Evolutionary conservation across 2,329 filamentous ascomycete genomes (phyloP).

Genomic region (Epichloe festucae): DNA sequence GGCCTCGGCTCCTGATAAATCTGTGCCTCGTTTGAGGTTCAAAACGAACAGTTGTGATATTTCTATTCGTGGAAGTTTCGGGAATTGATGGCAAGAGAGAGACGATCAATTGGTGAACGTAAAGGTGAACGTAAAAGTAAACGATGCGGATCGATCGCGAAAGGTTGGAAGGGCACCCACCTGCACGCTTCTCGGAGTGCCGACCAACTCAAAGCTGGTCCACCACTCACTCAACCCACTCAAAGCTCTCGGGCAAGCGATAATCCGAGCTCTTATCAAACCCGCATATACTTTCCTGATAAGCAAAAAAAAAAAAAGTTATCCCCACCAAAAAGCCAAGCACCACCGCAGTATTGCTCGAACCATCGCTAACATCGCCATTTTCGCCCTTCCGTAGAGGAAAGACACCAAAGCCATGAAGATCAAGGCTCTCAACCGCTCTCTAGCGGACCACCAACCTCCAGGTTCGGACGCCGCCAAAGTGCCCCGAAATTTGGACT

Average conservation of each 20-base stretch:
- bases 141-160: too few species aligned
- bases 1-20: not conserved
- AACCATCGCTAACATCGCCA: not conserved
- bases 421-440: slow-evolving; percentile 55
- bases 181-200: not conserved
- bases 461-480: slow-evolving; percentile 53
- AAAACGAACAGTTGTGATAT: not conserved
- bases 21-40: not conserved
- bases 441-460: slow-evolving; percentile 50
- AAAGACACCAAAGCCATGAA: slow-evolving; percentile 28
- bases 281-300: slow-evolving; percentile 11
- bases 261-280: slow-evolving; percentile 19
- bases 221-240: not conserved
- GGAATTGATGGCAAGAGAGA: too few species aligned
- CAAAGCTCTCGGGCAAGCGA: slow-evolving; percentile 15
- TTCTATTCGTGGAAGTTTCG: not conserved
- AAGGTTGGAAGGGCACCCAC: too few species aligned
- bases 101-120: too few species aligned
- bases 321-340: not conserved
- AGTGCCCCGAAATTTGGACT: slow-evolving; percentile 59
- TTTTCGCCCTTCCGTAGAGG: not conserved
- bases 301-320: slow-evolving; percentile 14
- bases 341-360: not conserved
- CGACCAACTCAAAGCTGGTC: too few species aligned
- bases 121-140: too few species aligned